Percentiles rank a stretch among this genome's conserved stretches.
Evolutionary conservation across 495 filamentous ascomycete species (phyloP).

Genomic region (Cenococcum geophilum): DNA sequence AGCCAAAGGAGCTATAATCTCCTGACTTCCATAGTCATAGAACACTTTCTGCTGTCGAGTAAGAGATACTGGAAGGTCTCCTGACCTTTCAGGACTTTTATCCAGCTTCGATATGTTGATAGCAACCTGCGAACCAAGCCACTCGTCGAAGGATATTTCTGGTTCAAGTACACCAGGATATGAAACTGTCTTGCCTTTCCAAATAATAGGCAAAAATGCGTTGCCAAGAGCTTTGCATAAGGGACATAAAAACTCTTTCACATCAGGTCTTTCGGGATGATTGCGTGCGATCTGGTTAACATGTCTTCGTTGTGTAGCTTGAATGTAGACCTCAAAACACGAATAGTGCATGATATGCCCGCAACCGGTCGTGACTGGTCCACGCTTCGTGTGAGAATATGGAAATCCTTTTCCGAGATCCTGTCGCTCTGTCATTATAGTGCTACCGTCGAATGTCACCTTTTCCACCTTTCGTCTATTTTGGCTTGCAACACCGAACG

Average conservation of each 20-base stretch:
- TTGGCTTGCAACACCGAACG: slow-evolving; percentile 82
- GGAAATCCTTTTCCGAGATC: slow-evolving; percentile 86
- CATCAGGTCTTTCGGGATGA: slow-evolving; percentile 70
- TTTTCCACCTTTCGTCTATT: slow-evolving; percentile 74
- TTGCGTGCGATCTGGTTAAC: slow-evolving; percentile 85
- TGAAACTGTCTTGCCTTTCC: slow-evolving; percentile 82
- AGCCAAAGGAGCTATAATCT: slow-evolving; percentile 56
- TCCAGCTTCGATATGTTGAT: slow-evolving; percentile 40
- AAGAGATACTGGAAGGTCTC: slow-evolving; percentile 10
- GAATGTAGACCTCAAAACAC: slow-evolving; percentile 87
- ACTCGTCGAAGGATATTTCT: slow-evolving; percentile 56
- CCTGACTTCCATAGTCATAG: slow-evolving; percentile 53
- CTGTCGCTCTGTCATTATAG: slow-evolving; percentile 67
- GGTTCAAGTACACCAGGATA: slow-evolving; percentile 62
- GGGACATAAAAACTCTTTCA: slow-evolving; percentile 93
- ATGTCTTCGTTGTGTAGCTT: slow-evolving; percentile 75
- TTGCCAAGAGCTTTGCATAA: slow-evolving; percentile 97
- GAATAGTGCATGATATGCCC: slow-evolving; percentile 98
- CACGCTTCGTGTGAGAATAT: slow-evolving; percentile 55
- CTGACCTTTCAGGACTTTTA: slow-evolving; percentile 33
- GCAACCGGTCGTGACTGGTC: slow-evolving; percentile 83
- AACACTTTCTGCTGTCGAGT: slow-evolving; percentile 32
- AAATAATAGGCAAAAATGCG: slow-evolving; percentile 88
- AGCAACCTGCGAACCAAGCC: slow-evolving; percentile 47
- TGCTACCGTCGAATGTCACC: slow-evolving; percentile 61